Percentiles rank a stretch among this genome's conserved stretches.
phyloP scores from a whole-genome alignment of 331 rosid species.

The Dryas integrifolia region DNA sequence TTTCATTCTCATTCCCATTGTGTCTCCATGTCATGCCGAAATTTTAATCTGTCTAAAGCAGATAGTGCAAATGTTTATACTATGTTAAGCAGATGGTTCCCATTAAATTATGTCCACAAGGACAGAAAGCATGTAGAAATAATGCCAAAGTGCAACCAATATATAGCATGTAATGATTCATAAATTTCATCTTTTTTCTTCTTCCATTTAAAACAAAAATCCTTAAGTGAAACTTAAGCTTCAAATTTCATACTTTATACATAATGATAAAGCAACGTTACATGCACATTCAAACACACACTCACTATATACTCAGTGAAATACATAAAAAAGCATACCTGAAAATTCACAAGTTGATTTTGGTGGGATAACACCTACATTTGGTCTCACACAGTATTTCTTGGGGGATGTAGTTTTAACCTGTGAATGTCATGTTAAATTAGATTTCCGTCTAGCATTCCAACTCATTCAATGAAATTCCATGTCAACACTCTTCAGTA shows the following conservation, averaged over 20 bases:
- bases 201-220: background rate
- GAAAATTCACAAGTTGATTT: constrained; percentile 59
- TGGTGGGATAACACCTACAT: constrained; percentile 74
- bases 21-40: background rate
- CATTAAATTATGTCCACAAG: background rate
- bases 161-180: background rate
- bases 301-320: background rate
- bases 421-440: constrained; percentile 43
- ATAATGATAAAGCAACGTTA: background rate
- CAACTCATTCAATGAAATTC: background rate
- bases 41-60: constrained; percentile 6
- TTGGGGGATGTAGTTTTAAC: constrained; percentile 92
- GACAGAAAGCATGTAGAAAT: background rate
- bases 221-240: background rate
- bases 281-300: background rate
- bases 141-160: background rate
- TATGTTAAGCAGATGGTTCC: background rate
- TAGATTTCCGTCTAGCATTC: background rate
- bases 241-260: background rate
- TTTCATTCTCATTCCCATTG: background rate
- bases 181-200: background rate
- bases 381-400: constrained; percentile 84
- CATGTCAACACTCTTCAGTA: background rate
- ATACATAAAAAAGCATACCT: constrained; percentile 43
- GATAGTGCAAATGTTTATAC: background rate